Conservation (phyloP, 805 yeast genomes). For the Debaryomyces castellii region DNA sequence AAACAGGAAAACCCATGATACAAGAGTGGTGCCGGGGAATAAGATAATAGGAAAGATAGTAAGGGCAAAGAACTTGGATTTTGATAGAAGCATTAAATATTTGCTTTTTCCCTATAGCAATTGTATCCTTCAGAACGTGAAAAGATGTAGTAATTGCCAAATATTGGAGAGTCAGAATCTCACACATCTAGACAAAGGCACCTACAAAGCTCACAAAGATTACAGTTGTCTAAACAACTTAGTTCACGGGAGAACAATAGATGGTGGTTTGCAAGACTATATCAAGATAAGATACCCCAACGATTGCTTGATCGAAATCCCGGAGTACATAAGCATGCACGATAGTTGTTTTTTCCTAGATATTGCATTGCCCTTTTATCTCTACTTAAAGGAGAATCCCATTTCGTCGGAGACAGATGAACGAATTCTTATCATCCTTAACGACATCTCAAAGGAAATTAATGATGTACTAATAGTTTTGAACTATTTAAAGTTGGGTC, state of each 20-base stretch:
- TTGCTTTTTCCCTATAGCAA: conserved; percentile 34
- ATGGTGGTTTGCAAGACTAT: conserved; percentile 42
- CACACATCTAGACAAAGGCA: conserved; percentile 1
- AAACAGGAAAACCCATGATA: conserved; percentile 2
- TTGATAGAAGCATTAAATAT: conserved; percentile 14
- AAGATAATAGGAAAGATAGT: conserved; percentile 31
- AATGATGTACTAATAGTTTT: conserved; percentile 38
- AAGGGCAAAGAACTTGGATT: conserved; percentile 8
- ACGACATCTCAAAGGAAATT: conserved; percentile 27
- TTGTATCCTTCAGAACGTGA: conserved; percentile 25
- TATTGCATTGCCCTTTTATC: conserved; percentile 34
- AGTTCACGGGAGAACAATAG: conserved; percentile 32
- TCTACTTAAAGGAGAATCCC: conserved; percentile 20
- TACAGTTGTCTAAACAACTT: conserved; percentile 22
- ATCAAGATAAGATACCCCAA: conserved; percentile 26
- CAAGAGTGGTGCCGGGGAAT: conserved; percentile 31
- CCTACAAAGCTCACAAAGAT: conserved; percentile 12
- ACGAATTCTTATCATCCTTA: conserved; percentile 27
- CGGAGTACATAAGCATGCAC: conserved; percentile 31
- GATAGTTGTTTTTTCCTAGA: conserved; percentile 36
- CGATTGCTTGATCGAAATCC: conserved; percentile 25
- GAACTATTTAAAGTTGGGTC: conserved; percentile 21
- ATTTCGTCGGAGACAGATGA: conserved; percentile 4
- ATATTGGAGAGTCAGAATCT: conserved; percentile 1
- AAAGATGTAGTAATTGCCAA: conserved; percentile 20